Conservation (phyloP, 352 stramenopile genomes). For the Salisapilia sapeloensis region DNA sequence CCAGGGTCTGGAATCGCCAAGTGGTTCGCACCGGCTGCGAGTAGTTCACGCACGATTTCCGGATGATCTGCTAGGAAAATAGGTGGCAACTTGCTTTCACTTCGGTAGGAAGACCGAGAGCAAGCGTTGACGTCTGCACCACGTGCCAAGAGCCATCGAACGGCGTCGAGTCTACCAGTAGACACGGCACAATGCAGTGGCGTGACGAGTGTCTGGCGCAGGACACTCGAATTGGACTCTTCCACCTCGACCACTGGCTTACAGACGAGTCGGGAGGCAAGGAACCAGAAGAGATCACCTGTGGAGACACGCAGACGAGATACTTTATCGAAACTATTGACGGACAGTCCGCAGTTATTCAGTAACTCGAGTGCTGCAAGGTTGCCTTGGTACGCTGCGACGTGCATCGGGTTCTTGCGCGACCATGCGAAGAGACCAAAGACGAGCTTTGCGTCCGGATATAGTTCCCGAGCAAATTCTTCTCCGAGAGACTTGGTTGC, state of each 20-base stretch:
- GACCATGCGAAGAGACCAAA: conserved; percentile 56
- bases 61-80: conserved; percentile 72
- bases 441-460: conserved; percentile 42
- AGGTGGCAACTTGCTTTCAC: conserved; percentile 43
- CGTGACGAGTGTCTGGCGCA: conserved; percentile 57
- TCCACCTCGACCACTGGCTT: conserved; percentile 47
- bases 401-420: conserved; percentile 74
- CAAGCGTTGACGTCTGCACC: conserved; percentile 62
- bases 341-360: conserved; percentile 23
- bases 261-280: conserved; percentile 50
- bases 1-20: conserved; percentile 64
- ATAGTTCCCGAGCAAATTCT: conserved; percentile 40
- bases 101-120: conserved; percentile 52
- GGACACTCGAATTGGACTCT: conserved; percentile 41
- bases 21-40: conserved; percentile 49
- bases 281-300: conserved; percentile 69
- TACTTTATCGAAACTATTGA: conserved; percentile 73
- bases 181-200: conserved; percentile 67
- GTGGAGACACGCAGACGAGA: conserved; percentile 59
- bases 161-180: conserved; percentile 47
- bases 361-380: conserved; percentile 57
- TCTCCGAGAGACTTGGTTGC: conserved; percentile 27
- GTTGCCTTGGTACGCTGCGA: conserved; percentile 64
- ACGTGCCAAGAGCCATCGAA: conserved; percentile 51
- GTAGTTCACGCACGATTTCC: conserved; percentile 54